Conservation (phyloP, 345 rosid genomes). For the Citrus medica region DNA sequence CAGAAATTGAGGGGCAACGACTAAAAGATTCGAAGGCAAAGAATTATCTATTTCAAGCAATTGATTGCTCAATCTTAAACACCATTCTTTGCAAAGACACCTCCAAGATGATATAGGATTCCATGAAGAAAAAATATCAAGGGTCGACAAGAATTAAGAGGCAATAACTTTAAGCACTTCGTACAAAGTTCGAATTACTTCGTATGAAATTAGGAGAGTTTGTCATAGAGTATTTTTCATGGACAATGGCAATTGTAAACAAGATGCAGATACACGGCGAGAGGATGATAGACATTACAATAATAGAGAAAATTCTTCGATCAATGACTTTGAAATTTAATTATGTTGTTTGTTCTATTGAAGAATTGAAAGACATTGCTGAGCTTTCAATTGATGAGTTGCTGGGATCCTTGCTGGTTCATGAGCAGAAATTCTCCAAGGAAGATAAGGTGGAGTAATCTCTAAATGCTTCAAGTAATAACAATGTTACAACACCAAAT, state of each 20-base stretch:
- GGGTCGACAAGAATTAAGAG: too few species aligned
- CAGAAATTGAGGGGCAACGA: background rate
- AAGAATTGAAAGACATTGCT: background rate
- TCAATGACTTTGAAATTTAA: background rate
- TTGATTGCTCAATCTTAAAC: background rate
- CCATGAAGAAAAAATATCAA: too few species aligned
- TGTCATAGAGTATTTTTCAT: background rate
- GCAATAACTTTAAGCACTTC: too few species aligned
- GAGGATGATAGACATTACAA: background rate
- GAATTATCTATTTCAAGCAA: background rate
- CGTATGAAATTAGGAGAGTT: too few species aligned
- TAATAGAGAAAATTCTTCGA: background rate
- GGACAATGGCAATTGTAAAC: background rate
- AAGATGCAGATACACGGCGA: background rate
- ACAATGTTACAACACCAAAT: background rate
- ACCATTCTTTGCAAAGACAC: background rate
- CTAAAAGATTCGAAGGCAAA: slow-evolving; percentile 1
- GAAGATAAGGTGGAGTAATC: background rate
- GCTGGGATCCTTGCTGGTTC: background rate
- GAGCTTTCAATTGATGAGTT: background rate
- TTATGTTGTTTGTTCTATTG: background rate
- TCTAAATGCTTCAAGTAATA: background rate
- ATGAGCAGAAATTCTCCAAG: background rate
- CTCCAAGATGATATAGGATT: too few species aligned
- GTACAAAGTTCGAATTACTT: too few species aligned